Evolutionary conservation across 495 filamentous ascomycete species (phyloP).

Genomic region (Trichoderma reesei): DNA sequence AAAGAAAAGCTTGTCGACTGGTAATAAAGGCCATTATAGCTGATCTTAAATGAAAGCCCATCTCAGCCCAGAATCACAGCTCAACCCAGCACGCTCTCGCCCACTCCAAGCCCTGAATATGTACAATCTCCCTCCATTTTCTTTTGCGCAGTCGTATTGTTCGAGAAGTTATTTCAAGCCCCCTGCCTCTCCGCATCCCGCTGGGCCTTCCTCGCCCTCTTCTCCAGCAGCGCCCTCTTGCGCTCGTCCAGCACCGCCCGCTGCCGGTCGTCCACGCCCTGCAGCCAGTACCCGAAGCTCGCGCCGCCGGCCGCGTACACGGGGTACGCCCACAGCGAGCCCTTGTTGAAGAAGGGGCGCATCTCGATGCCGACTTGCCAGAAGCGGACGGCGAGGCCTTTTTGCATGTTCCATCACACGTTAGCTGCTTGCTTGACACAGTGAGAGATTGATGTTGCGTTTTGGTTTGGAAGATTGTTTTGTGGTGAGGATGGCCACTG

Average conservation of each 20-base stretch:
- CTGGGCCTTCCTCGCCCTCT: constrained; percentile 67
- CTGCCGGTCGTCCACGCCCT: constrained; percentile 74
- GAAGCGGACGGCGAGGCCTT: constrained; percentile 80
- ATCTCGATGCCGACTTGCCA: constrained; percentile 98
- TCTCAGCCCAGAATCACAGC: no score
- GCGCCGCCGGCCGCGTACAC: constrained; percentile 75
- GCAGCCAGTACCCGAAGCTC: constrained; percentile 93
- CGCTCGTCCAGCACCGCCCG: constrained; percentile 63
- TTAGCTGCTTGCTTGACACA: constrained; percentile 3
- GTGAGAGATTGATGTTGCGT: no score
- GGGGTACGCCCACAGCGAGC: constrained; percentile 83
- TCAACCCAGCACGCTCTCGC: no score
- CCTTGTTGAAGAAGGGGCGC: constrained; percentile 77
- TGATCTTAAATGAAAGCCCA: no score
- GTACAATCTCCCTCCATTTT: neutral
- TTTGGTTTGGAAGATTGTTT: no score
- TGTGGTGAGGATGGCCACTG: no score
- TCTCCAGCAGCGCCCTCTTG: constrained; percentile 71
- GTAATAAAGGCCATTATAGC: no score
- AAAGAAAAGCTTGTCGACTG: no score
- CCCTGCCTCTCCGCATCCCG: constrained; percentile 34
- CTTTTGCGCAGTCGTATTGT: neutral
- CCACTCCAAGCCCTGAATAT: neutral
- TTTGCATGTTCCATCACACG: neutral
- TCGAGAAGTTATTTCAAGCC: constrained; percentile 7